Evolutionary conservation across 768 basidiomycete genomes (phyloP), one percentile per base, ranked within the genome.

Genomic region (Podaxis pistillaris): DNA sequence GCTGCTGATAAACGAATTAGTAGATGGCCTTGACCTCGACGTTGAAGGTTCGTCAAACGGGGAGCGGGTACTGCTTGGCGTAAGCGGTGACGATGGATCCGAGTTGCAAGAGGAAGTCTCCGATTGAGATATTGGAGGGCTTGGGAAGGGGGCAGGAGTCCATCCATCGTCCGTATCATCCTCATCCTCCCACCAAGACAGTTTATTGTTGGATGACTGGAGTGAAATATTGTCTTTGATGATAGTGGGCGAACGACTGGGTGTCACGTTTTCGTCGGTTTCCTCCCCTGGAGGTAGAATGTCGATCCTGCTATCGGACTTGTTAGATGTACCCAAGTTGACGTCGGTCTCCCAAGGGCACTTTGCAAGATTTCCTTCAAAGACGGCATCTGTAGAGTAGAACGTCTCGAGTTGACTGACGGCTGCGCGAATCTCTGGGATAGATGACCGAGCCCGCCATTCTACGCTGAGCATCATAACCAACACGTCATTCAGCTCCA

Each of bases 321-420:
- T 53, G 15, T 59, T 40, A 41, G 66, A 36, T 2, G 67, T 68
- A 15, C 68, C 68, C 15, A 68, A 52, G 62, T 71, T 64, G 11
- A 71, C 22, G 2, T 84, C 86, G n/a, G 82, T 84, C 73, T 93
- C 90, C 89, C 90, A 91, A 4, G 86, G 79, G 66, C 89, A 90
- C 46, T 86, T 82, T 33, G 91, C 90, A 78, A 92, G 87, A 70
- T 87, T 90, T 52, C 89, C 90, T 69, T 92, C 90, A 65, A 92
- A 91, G 61, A 92, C 78, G 52, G 86, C 90, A 63, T 84, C 86
- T n/a, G 84, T 81, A 4, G 87, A 84, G 67, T 93, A 93, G 73
- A 93, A 91, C 63, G 78, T 83, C 46, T 78, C 74, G 46, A 92
- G 78, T 12, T 77, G 76, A 65, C 83, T 78, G 63, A 92, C 77